Base-by-base conservation (phyloP, 257 asterid genomes). In the Solanum paucissectum region DNA sequence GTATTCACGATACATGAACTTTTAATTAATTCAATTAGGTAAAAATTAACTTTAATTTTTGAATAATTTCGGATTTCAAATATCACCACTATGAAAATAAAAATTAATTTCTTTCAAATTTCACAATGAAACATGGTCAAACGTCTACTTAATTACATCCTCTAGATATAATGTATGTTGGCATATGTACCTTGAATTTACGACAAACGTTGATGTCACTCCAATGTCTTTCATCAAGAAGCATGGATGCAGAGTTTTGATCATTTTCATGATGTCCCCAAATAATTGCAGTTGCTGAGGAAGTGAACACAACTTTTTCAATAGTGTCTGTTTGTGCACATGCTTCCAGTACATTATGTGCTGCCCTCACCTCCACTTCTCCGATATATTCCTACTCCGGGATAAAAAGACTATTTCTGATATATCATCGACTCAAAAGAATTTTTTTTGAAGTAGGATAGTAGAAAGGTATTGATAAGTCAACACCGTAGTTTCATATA, bases 331-430 rank as follows among this genome's bases (percentile, higher is more conserved):
- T 95, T 83, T 93, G 98, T 1, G 98, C 98, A 91, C 99, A 95
- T 21, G 99, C 99, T 92, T 97, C 99, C 92, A 97, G 18, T 87
- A 95, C 98, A 89, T 97, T 97, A 89, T 95, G 98, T 42, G 99
- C 99, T 36, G 98, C 98, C 89, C 98, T 95, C 25, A 94, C 98
- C 90, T 97, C 99, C 88, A 95, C 87, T 75, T 97, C 99, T 42
- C 92, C 95, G 93, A 93, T 92, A 81, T 81, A 86, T 92, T 95
- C 99, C 99, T 96, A 92, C 5, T 32, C 0, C 13, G 32, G 0
- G 12, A 10, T 62, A 62, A 5, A 62, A n/a, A 62, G 0, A 5
- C 5, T 62, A n/a, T 62, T 62, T 62, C 3, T 62, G 32, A 62
- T 62, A 62, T 62, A 62, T 5, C 3, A 62, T 62, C 32, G 1